phyloP scores from a whole-genome alignment of 2,329 filamentous ascomycete species.

The Emergomyces orientalis region DNA sequence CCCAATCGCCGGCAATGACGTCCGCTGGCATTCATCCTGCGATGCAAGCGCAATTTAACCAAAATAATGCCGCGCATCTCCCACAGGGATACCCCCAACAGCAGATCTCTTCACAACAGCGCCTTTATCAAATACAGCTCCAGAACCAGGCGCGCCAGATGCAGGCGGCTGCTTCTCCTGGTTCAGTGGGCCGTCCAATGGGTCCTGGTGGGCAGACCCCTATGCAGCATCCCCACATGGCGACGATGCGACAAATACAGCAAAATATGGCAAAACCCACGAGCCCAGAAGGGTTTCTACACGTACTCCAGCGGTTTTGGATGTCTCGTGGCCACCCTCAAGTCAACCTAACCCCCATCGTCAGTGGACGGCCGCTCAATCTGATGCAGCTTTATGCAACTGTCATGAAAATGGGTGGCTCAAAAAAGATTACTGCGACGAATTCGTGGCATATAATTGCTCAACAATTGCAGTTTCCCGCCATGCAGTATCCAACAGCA shows the following conservation, averaged over 20 bases:
- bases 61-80: slow-evolving; percentile 30
- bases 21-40: slow-evolving; percentile 32
- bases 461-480: slow-evolving; percentile 50
- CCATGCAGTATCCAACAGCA: slow-evolving; percentile 56
- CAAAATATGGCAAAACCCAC: slow-evolving; percentile 33
- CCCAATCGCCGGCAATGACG: slow-evolving; percentile 31
- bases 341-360: slow-evolving; percentile 63
- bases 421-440: slow-evolving; percentile 57
- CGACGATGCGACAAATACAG: slow-evolving; percentile 43
- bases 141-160: slow-evolving; percentile 65
- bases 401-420: slow-evolving; percentile 69
- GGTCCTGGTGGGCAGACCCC: slow-evolving; percentile 17
- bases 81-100: slow-evolving; percentile 42
- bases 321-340: slow-evolving; percentile 55
- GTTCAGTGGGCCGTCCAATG: slow-evolving; percentile 26
- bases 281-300: slow-evolving; percentile 60
- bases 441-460: slow-evolving; percentile 69
- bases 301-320: slow-evolving; percentile 71
- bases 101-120: slow-evolving; percentile 57
- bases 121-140: slow-evolving; percentile 71
- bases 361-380: slow-evolving; percentile 65
- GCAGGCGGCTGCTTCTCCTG: slow-evolving; percentile 33
- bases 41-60: slow-evolving; percentile 40
- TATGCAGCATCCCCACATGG: slow-evolving; percentile 34
- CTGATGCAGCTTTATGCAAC: slow-evolving; percentile 68